phyloP scores from a whole-genome alignment of 1,284 basidiomycete genomes.

The Trichosporon sp. region DNA sequence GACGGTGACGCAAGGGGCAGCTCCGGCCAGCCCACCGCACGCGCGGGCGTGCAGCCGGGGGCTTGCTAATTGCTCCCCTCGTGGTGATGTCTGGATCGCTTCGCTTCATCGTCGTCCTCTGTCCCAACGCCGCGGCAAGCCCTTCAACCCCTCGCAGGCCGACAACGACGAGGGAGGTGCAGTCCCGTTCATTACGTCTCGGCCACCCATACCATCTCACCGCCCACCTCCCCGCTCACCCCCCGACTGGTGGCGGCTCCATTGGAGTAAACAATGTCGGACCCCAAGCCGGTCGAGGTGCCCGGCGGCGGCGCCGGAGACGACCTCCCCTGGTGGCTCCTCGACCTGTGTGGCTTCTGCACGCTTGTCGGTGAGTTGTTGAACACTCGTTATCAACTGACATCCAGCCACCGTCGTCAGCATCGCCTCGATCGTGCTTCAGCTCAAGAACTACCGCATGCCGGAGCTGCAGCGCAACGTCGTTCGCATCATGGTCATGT shows the following conservation, averaged over 20 bases:
- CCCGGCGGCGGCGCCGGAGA: slow-evolving; percentile 38
- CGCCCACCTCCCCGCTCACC: neutral
- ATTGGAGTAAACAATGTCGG: neutral
- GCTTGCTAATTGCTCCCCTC: neutral
- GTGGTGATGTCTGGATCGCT: neutral
- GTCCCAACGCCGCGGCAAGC: neutral
- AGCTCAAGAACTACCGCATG: slow-evolving; percentile 85
- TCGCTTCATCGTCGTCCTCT: neutral
- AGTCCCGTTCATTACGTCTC: neutral
- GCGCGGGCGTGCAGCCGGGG: neutral
- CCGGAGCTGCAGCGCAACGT: slow-evolving; percentile 78
- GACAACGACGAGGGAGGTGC: neutral
- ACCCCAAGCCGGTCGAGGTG: neutral
- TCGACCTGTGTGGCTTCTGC: slow-evolving; percentile 45
- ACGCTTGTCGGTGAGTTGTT: slow-evolving; percentile 43
- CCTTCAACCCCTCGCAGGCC: neutral
- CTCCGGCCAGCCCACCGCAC: neutral
- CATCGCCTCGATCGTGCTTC: slow-evolving; percentile 74
- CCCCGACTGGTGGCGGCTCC: neutral
- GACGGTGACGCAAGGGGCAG: neutral
- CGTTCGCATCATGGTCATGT: slow-evolving; percentile 92
- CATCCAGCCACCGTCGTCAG: slow-evolving; percentile 68
- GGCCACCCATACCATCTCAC: neutral
- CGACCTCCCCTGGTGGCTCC: slow-evolving; percentile 41
- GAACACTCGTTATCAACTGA: neutral